A percentile compares a stretch with the other conserved stretches of the same genome.
phyloP scores from a whole-genome alignment of 495 filamentous ascomycete genomes.

The Daldinia childiae region DNA sequence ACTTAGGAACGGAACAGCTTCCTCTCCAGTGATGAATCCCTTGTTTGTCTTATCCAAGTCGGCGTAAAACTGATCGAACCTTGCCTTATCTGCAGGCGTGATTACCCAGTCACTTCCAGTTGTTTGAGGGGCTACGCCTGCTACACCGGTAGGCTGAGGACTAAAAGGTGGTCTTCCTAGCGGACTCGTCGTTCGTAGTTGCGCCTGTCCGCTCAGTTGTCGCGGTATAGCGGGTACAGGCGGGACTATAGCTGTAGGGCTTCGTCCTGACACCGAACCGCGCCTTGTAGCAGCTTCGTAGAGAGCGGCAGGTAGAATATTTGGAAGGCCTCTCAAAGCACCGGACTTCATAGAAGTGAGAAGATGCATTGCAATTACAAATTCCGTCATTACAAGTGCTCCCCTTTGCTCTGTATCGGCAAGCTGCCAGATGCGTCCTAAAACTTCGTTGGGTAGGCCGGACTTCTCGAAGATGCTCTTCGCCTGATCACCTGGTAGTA shows the following conservation, averaged over 20 bases:
- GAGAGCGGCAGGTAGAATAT: slow-evolving; percentile 81
- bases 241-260: slow-evolving; percentile 47
- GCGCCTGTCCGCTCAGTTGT: slow-evolving; percentile 57
- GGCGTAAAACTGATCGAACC: slow-evolving; percentile 85
- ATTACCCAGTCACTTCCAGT: slow-evolving; percentile 85
- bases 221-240: slow-evolving; percentile 56
- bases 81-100: slow-evolving; percentile 79
- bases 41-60: slow-evolving; percentile 80
- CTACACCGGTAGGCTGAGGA: slow-evolving; percentile 44
- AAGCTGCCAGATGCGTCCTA: slow-evolving; percentile 94
- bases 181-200: slow-evolving; percentile 73
- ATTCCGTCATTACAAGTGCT: slow-evolving; percentile 87
- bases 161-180: slow-evolving; percentile 68
- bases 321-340: slow-evolving; percentile 79
- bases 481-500: slow-evolving; percentile 89
- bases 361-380: slow-evolving; percentile 98
- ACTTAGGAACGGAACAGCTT: slow-evolving; percentile 94
- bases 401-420: slow-evolving; percentile 93
- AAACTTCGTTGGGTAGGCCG: slow-evolving; percentile 84
- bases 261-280: slow-evolving; percentile 52
- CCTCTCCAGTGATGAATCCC: slow-evolving; percentile 88
- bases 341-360: slow-evolving; percentile 89
- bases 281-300: slow-evolving; percentile 91
- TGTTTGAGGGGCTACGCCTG: slow-evolving; percentile 58
- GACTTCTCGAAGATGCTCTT: slow-evolving; percentile 96